A percentile compares a stretch with the other conserved stretches of the same genome.
Evolutionary conservation across 2,329 filamentous ascomycete genomes (phyloP).

Genomic region (Fusarium albosuccineum): DNA sequence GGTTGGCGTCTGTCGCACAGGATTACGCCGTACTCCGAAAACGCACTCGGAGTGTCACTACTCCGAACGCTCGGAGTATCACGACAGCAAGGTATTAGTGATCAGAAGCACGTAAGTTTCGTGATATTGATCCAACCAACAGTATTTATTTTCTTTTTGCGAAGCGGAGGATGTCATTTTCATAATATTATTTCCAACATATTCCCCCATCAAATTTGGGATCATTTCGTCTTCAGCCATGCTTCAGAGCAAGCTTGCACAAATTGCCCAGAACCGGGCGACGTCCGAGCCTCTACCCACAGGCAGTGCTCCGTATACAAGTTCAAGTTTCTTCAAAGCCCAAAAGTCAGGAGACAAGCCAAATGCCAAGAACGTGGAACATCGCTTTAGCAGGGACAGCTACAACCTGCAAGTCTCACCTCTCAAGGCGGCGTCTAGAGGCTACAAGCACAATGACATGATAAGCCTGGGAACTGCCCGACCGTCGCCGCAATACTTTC

Average conservation of each 20-base stretch:
- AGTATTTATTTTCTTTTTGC: not conserved
- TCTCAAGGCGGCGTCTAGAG: not conserved
- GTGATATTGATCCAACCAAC: too few species aligned
- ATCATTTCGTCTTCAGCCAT: constrained; percentile 51
- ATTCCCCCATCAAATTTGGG: not conserved
- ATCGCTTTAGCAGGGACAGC: not conserved
- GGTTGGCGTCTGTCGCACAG: too few species aligned
- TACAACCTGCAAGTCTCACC: not conserved
- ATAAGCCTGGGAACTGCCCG: constrained; percentile 1
- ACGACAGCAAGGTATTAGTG: too few species aligned
- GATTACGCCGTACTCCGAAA: too few species aligned
- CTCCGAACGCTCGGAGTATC: too few species aligned
- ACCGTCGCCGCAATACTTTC: not conserved
- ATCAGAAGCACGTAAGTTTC: too few species aligned
- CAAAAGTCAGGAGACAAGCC: not conserved
- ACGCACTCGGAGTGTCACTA: too few species aligned
- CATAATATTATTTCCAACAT: too few species aligned
- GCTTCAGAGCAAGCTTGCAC: constrained; percentile 18
- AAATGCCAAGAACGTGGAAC: not conserved
- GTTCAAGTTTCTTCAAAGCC: not conserved
- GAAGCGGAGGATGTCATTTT: too few species aligned
- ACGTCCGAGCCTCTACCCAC: constrained; percentile 18
- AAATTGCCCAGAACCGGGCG: constrained; percentile 15
- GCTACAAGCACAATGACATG: not conserved
- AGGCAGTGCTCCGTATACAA: constrained; percentile 13